A percentile compares a stretch with the other conserved stretches of the same genome.
These are phyloP conservation scores for Alternaria gansuensis DNA, from an alignment of 2,329 filamentous ascomycete species.

Conservation along the genomic window DNA sequence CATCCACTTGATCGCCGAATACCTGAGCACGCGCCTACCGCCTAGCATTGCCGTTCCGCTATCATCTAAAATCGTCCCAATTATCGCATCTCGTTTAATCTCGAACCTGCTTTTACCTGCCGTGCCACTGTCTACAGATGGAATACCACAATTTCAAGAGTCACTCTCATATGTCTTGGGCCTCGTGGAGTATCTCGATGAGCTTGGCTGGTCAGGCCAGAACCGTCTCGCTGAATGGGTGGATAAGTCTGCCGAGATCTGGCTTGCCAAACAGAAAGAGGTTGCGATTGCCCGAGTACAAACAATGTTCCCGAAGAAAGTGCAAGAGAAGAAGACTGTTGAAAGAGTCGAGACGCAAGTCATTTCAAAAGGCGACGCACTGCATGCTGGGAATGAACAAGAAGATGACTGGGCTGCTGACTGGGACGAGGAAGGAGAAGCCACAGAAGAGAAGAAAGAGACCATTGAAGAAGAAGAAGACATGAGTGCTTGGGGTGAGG, in stretches of 20 bases:
- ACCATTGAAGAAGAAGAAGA: constrained; percentile 60
- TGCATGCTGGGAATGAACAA: constrained; percentile 63
- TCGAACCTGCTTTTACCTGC: constrained; percentile 77
- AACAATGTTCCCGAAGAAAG: constrained; percentile 70
- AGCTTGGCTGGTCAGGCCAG: constrained; percentile 69
- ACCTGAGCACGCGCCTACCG: constrained; percentile 62
- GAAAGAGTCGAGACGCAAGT: constrained; percentile 87
- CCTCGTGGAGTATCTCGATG: constrained; percentile 71
- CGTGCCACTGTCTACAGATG: constrained; percentile 77
- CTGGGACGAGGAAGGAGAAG: constrained; percentile 69
- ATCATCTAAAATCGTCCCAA: constrained; percentile 74
- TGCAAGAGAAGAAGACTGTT: constrained; percentile 73
- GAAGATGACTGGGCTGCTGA: constrained; percentile 80
- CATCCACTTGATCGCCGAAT: constrained; percentile 57
- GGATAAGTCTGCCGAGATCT: constrained; percentile 78
- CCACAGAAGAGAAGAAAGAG: constrained; percentile 20
- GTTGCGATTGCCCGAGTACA: constrained; percentile 79
- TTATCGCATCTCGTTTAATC: constrained; percentile 73
- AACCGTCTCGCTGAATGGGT: constrained; percentile 80
- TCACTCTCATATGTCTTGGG: constrained; percentile 70
- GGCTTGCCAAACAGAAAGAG: constrained; percentile 86
- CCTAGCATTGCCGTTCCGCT: constrained; percentile 62
- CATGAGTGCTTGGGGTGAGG: constrained; percentile 59
- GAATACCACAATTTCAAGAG: constrained; percentile 75
- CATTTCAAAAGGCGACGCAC: constrained; percentile 73